Conservation (phyloP, 768 basidiomycete genomes). For the Suillus americanus region DNA sequence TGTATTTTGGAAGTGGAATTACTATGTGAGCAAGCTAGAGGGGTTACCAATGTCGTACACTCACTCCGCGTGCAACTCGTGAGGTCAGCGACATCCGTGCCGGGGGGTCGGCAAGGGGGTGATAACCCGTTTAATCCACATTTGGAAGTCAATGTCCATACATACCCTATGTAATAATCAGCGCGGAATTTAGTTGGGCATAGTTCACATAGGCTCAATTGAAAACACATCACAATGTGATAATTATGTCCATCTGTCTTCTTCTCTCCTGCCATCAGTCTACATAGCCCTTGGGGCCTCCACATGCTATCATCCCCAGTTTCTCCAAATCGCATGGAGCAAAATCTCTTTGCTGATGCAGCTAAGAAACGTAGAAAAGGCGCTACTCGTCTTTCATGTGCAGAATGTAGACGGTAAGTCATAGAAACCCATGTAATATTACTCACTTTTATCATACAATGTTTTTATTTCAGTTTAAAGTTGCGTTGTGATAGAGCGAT, state of each 20-base stretch:
- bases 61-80: background rate
- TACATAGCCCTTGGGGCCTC: conserved; percentile 24
- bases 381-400: conserved; percentile 75
- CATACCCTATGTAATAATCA: background rate
- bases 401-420: conserved; percentile 71
- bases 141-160: background rate
- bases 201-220: background rate
- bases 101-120: background rate
- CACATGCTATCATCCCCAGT: conserved; percentile 5
- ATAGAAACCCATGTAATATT: conserved; percentile 5
- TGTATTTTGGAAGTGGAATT: background rate
- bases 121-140: background rate
- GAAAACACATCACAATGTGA: conserved; percentile 10
- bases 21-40: background rate
- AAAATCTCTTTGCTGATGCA: conserved; percentile 29
- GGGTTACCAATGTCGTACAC: background rate
- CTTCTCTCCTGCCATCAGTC: conserved; percentile 35
- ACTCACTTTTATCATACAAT: background rate
- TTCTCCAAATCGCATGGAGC: conserved; percentile 20
- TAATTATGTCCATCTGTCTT: conserved; percentile 17
- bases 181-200: conserved; percentile 3
- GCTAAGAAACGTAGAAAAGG: conserved; percentile 66
- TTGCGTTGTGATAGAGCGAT: conserved; percentile 66
- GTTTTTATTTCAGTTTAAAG: conserved; percentile 22
- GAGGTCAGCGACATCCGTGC: conserved; percentile 3